phyloP scores from a whole-genome alignment of 805 yeast genomes.

The Wickerhamiella alocasiicola region DNA sequence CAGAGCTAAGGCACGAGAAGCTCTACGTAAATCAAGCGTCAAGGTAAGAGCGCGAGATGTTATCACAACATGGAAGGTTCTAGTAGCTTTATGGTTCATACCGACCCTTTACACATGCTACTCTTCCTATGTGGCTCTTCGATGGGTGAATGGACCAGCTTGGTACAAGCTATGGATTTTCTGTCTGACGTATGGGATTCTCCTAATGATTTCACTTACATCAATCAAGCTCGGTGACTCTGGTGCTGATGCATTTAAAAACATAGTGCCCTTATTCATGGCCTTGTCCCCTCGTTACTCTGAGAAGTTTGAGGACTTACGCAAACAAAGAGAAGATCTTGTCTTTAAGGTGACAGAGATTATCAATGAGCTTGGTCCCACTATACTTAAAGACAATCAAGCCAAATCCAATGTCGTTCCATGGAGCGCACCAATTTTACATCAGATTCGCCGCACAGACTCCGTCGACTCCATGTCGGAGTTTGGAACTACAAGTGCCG shows the following conservation, averaged over 20 bases:
- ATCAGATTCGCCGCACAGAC: not conserved
- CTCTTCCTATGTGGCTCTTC: constrained; percentile 38
- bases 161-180: constrained; percentile 25
- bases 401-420: not conserved
- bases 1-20: constrained; percentile 56
- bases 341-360: constrained; percentile 63
- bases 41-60: constrained; percentile 89
- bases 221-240: constrained; percentile 86
- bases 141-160: constrained; percentile 27
- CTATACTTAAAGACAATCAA: constrained; percentile 57
- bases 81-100: constrained; percentile 78
- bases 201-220: constrained; percentile 69
- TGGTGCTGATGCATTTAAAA: constrained; percentile 79
- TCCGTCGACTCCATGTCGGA: not conserved
- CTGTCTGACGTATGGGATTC: constrained; percentile 45
- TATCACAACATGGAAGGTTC: constrained; percentile 92
- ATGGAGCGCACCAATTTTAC: constrained; percentile 4
- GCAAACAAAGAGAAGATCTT: constrained; percentile 47
- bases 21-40: constrained; percentile 76
- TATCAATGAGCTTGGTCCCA: constrained; percentile 73
- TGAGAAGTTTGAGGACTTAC: constrained; percentile 39
- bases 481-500: not conserved
- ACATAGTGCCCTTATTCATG: constrained; percentile 65
- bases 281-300: constrained; percentile 29
- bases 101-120: constrained; percentile 76